Conservation (phyloP, 2,329 filamentous ascomycete genomes). For the Nemania serpens region DNA sequence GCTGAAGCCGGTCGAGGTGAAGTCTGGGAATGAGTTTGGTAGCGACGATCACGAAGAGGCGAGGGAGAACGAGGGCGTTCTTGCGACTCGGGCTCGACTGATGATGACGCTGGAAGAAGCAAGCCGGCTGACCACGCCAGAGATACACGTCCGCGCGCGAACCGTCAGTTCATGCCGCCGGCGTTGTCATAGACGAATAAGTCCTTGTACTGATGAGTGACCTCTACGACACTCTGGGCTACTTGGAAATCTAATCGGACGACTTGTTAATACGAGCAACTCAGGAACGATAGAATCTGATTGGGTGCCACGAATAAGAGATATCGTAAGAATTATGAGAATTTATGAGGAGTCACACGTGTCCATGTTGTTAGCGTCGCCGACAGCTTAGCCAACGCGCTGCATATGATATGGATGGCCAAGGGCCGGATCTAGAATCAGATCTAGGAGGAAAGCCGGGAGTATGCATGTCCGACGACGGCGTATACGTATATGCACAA, state of each 20-base stretch:
- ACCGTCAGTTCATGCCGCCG: conserved; percentile 43
- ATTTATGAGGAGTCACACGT: too few relatives aligned
- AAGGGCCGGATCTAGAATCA: not conserved
- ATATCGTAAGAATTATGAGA: not conserved
- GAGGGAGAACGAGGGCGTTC: conserved; percentile 20
- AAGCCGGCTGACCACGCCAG: conserved; percentile 46
- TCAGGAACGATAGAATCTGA: not conserved
- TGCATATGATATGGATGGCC: too few relatives aligned
- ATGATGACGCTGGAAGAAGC: conserved; percentile 26
- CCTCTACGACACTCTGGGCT: conserved; percentile 80
- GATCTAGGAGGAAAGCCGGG: too few relatives aligned
- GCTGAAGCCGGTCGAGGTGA: conserved; percentile 21
- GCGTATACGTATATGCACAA: not conserved
- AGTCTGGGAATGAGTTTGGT: conserved; percentile 6
- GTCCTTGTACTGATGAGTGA: conserved; percentile 77
- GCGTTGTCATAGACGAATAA: conserved; percentile 72
- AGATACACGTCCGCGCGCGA: conserved; percentile 43
- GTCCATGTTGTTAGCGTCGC: not conserved
- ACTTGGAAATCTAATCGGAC: conserved; percentile 69
- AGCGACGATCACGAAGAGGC: conserved; percentile 1
- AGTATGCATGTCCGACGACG: too few relatives aligned
- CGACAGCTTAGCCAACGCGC: not conserved
- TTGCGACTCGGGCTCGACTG: conserved; percentile 25
- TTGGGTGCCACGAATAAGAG: not conserved
- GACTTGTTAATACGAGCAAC: conserved; percentile 17